Conservation (phyloP, 768 basidiomycete genomes). For the Imleria badia region DNA sequence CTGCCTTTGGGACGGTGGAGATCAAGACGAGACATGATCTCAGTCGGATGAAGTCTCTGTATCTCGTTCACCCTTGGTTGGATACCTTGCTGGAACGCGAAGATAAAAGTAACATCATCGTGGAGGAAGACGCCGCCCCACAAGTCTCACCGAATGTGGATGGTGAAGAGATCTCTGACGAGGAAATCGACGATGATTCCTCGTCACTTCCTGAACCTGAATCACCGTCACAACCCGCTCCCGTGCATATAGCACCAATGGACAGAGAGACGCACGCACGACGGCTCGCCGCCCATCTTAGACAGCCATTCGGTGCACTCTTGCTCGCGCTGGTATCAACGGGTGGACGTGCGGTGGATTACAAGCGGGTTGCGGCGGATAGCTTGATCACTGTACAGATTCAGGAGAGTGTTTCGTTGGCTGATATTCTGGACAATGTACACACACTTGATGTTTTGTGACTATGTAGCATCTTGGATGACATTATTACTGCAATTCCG, state of each 20-base stretch:
- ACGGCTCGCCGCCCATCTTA: background rate
- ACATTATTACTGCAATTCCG: too few relatives aligned
- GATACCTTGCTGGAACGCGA: background rate
- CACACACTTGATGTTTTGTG: background rate
- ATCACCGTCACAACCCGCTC: too few relatives aligned
- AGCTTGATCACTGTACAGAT: background rate
- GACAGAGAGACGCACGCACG: background rate
- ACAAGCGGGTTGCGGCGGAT: constrained; percentile 5
- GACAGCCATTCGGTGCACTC: background rate
- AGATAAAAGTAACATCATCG: too few relatives aligned
- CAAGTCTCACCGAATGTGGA: background rate
- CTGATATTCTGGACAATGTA: background rate
- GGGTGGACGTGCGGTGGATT: background rate
- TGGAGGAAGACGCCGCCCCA: background rate
- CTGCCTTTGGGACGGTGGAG: too few relatives aligned
- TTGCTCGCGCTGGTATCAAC: background rate
- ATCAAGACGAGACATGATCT: too few relatives aligned
- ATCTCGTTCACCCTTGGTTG: too few relatives aligned
- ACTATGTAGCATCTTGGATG: background rate
- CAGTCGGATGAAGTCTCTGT: too few relatives aligned
- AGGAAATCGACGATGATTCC: background rate
- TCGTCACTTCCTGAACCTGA: background rate
- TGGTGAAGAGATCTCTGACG: background rate
- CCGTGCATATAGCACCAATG: background rate
- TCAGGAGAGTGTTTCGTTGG: background rate